phyloP scores from a whole-genome alignment of 1,284 basidiomycete genomes.

The Pholiota adiposa region DNA sequence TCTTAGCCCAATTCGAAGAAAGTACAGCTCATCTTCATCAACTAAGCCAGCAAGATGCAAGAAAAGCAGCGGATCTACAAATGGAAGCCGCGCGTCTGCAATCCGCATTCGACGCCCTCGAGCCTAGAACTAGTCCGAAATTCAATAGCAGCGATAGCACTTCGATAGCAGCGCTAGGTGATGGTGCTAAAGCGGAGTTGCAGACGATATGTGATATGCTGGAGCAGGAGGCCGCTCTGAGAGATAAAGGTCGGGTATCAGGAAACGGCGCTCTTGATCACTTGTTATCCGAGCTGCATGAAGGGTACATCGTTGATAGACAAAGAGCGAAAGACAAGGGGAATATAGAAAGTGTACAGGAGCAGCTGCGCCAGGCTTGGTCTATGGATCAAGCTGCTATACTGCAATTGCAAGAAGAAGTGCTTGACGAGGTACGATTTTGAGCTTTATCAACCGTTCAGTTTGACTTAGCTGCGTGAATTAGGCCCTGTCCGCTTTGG shows the following conservation, averaged over 20 bases:
- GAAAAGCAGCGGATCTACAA: conserved; percentile 5
- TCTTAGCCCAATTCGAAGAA: conserved; percentile 4
- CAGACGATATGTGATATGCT: conserved; percentile 12
- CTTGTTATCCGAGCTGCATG: conserved; percentile 15
- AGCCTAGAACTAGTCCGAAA: neutral
- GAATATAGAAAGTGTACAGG: neutral
- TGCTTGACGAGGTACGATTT: conserved; percentile 20
- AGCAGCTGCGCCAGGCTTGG: conserved; percentile 18
- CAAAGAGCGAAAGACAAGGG: neutral
- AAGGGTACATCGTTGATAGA: conserved; percentile 1
- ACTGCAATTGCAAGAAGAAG: conserved; percentile 8
- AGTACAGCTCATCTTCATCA: neutral
- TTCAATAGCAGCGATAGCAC: neutral
- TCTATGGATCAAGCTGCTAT: conserved; percentile 19
- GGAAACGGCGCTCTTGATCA: conserved; percentile 1
- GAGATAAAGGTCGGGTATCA: neutral
- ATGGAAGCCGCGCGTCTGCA: conserved; percentile 12
- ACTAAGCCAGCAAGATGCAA: conserved; percentile 1
- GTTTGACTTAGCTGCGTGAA: too few species aligned
- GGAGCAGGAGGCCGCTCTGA: conserved; percentile 8
- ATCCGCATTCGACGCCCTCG: neutral
- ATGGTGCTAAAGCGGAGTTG: conserved; percentile 1
- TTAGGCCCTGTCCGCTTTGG: conserved; percentile 16
- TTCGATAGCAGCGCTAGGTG: neutral
- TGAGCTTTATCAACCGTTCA: too few species aligned